Evolutionary conservation across 23 red algal genomes (phyloP).

Genomic region (Gracilaria vermiculophylla): DNA sequence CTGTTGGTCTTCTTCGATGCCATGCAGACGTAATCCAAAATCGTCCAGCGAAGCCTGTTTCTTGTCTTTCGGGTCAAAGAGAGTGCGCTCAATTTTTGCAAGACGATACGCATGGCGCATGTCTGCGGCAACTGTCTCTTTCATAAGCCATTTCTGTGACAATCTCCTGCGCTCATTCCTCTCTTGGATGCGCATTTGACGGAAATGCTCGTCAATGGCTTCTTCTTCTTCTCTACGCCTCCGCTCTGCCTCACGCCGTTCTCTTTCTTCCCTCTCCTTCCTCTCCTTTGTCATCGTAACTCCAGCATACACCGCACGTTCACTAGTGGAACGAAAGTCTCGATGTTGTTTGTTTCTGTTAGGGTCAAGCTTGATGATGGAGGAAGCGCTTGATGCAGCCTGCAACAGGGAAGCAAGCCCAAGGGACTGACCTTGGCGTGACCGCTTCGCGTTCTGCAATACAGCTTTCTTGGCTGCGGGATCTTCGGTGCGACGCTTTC

Average conservation of each 20-base stretch:
- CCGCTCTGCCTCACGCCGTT: not conserved
- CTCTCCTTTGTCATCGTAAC: slow-evolving; percentile 30
- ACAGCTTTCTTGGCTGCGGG: not conserved
- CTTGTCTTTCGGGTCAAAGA: slow-evolving; percentile 16
- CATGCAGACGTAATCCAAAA: not conserved
- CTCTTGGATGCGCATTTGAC: slow-evolving; percentile 14
- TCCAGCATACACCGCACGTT: slow-evolving; percentile 14
- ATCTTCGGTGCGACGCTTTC: not conserved
- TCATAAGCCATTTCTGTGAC: not conserved
- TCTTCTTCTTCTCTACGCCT: not conserved
- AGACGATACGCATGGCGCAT: slow-evolving; percentile 31
- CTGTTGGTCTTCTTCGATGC: not conserved
- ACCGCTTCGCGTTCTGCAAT: not conserved
- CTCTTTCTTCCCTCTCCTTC: slow-evolving; percentile 16
- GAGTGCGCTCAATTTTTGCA: not conserved
- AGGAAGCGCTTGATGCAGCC: not conserved
- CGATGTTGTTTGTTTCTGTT: slow-evolving; percentile 8
- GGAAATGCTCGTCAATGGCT: not conserved
- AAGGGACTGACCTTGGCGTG: slow-evolving; percentile 6
- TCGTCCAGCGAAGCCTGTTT: not conserved
- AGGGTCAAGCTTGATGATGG: slow-evolving; percentile 5
- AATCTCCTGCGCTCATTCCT: slow-evolving; percentile 10
- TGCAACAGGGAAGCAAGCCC: not conserved
- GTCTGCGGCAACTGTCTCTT: slow-evolving; percentile 12
- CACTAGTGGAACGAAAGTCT: not conserved